Base-by-base conservation (phyloP, 805 yeast species). In the Candida chauliodis region DNA sequence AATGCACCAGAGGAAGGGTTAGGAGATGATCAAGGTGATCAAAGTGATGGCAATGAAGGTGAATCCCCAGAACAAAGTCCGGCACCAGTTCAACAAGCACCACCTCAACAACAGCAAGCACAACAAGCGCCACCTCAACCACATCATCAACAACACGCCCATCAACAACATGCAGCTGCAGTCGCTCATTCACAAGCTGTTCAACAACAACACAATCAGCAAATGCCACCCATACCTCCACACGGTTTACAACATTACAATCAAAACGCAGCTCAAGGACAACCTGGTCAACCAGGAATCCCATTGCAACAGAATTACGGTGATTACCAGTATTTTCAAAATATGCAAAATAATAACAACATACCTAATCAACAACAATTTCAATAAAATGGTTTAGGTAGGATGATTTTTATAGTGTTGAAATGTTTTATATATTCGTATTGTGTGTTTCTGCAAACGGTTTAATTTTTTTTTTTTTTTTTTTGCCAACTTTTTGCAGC, bases 1-100 rank as follows among this genome's bases (percentile, higher is more conserved):
- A 89, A 91, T 61, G 98, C 98, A 7, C 96, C 96, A n/a, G 95
- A 88, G 55, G 91, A 84, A 46, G 79, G 79, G 8, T 67, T 76
- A 49, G 81, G 77, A 24, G 84, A 78, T 35, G 88, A 81, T 34
- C 84, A 78, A 43, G 72, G 67, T 17, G 69, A 66, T 30, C 66
- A 62, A 39, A 77, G 77, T 34, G 83, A 72, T 32, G 78, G 71
- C n/a, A 79, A 71, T 11, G 60, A 62, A 47, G 65, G 56, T 22
- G 71, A 66, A 23, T 53, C 59, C 43, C 68, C 71, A 2, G 70
- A 64, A 34, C 67, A 60, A 38, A 61, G 64, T 45, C 69, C 70
- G 8, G 66, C 59, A 7, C 59, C 63, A 46, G 52, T 52, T 22
- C 53, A 45, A 40, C 52, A 44, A 27, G 53, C 43, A 23, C 44